Conservation (phyloP, 2,329 filamentous ascomycete genomes). For the Penicillium sp. region DNA sequence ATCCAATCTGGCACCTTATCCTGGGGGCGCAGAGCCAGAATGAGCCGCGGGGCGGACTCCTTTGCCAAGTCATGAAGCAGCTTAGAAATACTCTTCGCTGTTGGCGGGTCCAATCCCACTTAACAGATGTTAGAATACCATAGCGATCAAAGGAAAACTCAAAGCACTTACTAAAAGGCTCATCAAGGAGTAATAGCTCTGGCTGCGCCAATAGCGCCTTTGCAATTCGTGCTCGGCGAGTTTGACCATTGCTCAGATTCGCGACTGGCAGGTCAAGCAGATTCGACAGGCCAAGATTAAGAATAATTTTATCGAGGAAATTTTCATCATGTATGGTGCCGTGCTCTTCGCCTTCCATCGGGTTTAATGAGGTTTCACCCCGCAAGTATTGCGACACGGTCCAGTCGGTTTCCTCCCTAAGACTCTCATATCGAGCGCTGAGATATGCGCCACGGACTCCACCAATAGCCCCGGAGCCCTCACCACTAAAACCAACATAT, state of each 20-base stretch:
- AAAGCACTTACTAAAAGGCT: conserved; percentile 69
- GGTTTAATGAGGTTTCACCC: conserved; percentile 81
- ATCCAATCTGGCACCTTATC: conserved; percentile 89
- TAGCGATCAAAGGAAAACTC: not conserved
- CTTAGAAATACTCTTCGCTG: conserved; percentile 67
- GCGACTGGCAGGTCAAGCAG: conserved; percentile 79
- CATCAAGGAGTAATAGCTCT: conserved; percentile 81
- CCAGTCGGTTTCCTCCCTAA: conserved; percentile 83
- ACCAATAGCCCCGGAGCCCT: conserved; percentile 54
- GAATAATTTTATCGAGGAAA: conserved; percentile 62
- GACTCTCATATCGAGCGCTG: conserved; percentile 85
- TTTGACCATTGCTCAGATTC: conserved; percentile 92
- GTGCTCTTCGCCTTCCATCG: conserved; percentile 56
- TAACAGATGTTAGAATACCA: conserved; percentile 15
- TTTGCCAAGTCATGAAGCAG: conserved; percentile 69
- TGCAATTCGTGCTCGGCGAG: conserved; percentile 80
- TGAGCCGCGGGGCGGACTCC: conserved; percentile 65
- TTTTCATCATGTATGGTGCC: conserved; percentile 51
- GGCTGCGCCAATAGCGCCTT: conserved; percentile 76
- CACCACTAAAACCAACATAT: conserved; percentile 86
- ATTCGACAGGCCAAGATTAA: conserved; percentile 65
- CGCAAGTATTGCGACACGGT: conserved; percentile 76
- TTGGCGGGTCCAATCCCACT: conserved; percentile 88
- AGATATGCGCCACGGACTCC: conserved; percentile 71
- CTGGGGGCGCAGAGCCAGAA: conserved; percentile 78